A percentile compares a stretch with the other conserved stretches of the same genome.
Conservation (phyloP, 164 flowering plant genomes). For the Vitis cinerea region DNA sequence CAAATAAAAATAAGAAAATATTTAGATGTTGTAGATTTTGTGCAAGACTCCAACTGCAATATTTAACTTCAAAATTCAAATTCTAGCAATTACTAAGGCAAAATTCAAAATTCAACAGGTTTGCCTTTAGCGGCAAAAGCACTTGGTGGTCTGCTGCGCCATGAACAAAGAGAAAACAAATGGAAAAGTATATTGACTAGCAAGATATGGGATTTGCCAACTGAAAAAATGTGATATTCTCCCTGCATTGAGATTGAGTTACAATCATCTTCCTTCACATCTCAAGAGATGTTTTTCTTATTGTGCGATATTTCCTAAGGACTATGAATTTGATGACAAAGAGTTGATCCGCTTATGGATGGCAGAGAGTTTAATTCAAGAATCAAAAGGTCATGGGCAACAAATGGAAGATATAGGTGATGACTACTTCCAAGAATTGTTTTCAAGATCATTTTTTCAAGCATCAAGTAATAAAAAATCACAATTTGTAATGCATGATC, state of each 20-base stretch:
- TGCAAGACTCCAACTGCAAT: too few relatives aligned
- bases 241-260: neutral
- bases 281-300: constrained; percentile 9
- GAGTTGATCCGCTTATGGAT: constrained; percentile 1
- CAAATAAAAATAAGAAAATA: too few relatives aligned
- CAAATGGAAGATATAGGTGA: constrained; percentile 6
- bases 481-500: constrained; percentile 1
- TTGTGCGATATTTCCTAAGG: constrained; percentile 12
- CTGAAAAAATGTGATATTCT: neutral
- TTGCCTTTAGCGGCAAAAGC: too few relatives aligned
- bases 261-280: neutral
- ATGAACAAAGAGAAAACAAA: too few relatives aligned
- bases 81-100: too few relatives aligned
- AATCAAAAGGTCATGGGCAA: neutral
- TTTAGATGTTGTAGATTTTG: too few relatives aligned
- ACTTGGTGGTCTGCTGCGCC: too few relatives aligned
- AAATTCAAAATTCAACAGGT: too few relatives aligned
- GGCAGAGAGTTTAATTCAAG: constrained; percentile 1
- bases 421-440: neutral
- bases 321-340: neutral
- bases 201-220: neutral
- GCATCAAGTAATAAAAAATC: neutral
- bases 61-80: too few relatives aligned
- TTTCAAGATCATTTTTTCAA: constrained; percentile 1
- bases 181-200: too few relatives aligned